Evolutionary conservation across 129 eudicot species (phyloP), one percentile per base, ranked within the genome.

Genomic region (sunflower (Helianthus annuus)): DNA sequence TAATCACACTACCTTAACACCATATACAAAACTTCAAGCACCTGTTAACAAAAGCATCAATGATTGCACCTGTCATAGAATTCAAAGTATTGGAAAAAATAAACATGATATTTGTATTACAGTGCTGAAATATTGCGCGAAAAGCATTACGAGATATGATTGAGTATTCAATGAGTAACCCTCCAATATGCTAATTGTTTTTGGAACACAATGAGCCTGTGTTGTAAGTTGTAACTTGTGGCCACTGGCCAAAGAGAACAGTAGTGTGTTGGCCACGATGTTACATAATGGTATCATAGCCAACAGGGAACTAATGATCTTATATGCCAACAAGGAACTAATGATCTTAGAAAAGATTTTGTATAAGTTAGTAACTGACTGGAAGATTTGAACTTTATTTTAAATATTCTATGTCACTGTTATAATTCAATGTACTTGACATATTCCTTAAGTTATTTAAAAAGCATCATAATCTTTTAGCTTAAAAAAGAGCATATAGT

Each of bases 1-100:
- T 60, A 74, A 68, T 70, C 29, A 70, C 56, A 7, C 74, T 11
- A 13, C 14, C 2, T 63, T 70, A 75, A 14, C 49, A 22, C 60
- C 46, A 54, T 58, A 36, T 51, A 58, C 55, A 58, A 13, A 70
- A 10, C 66, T 42, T 16, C 17, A 80, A 66, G 24, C 51, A 16
- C 34, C 32, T 19, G 46, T 46, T 14, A 27, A 15, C 36, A 46
- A 5, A 63, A 0, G 63, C n/a, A 13, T 45, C 39, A 57, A 57
- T 57, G 62, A 10, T 56, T 22, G 62, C 62, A 56, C 14, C 1
- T 4, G 34, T 22, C 34, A 9, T 56, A 22, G 56, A 48, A 13
- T 13, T 48, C 53, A 48, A n/a, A 11, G 15, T 48, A 13, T 2
- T 2, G 15, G 5, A 13, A 48, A 48, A 48, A 48, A 48, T 3